Evolutionary conservation across 108 stramenopile genomes (phyloP).

Genomic region (Fragilariopsis cylindrus): DNA sequence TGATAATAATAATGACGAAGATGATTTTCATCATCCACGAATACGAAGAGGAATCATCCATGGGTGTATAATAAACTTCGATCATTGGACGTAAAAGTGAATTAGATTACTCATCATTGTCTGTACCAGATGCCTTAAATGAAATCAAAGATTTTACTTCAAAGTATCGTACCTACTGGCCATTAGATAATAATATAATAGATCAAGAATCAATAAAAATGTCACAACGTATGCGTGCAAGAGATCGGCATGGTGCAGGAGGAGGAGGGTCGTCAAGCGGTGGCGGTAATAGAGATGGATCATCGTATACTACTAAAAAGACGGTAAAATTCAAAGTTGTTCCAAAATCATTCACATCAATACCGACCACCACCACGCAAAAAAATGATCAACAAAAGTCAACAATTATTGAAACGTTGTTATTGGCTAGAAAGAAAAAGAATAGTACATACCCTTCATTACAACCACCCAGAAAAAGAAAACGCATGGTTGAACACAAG

Average conservation of each 20-base stretch:
- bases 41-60: not conserved
- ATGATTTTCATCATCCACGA: not conserved
- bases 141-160: slow-evolving; percentile 2
- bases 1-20: not conserved
- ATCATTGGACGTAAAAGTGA: slow-evolving; percentile 11
- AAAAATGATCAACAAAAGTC: not conserved
- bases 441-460: not conserved
- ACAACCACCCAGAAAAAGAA: not conserved
- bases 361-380: not conserved
- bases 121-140: not conserved
- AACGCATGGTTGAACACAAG: not conserved
- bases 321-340: slow-evolving; percentile 13
- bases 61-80: slow-evolving; percentile 21
- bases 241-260: slow-evolving; percentile 1
- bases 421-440: slow-evolving; percentile 2
- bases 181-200: slow-evolving; percentile 12
- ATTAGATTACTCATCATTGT: not conserved
- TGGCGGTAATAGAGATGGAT: not conserved
- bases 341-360: not conserved
- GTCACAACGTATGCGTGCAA: not conserved
- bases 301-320: slow-evolving; percentile 9
- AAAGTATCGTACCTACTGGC: slow-evolving; percentile 22
- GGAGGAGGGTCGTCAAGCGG: not conserved
- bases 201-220: slow-evolving; percentile 7
- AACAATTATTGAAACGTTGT: not conserved